Base-by-base conservation (phyloP, 148 eudicot species). In the Vaccinium myrtillus region DNA sequence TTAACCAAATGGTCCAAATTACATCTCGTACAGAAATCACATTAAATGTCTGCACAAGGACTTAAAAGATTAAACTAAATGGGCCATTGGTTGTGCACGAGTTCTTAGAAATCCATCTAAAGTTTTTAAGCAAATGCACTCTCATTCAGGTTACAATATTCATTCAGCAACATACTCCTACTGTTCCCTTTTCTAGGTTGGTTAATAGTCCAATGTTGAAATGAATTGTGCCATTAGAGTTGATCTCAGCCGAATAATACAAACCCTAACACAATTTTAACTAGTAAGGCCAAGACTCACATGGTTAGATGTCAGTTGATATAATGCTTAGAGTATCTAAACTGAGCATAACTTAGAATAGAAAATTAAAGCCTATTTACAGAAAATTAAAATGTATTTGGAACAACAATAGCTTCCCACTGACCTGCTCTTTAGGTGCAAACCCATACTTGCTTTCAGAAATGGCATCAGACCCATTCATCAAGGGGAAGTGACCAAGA, bases 391-490 rank as follows among this genome's bases (percentile, higher is more conserved):
- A 65, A 55, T 49, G 53, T 5, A 32, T 50, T 77, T 82, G 79
- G 36, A 69, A 71, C 56, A 5, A 50, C 8, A 71, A 15, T 58
- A 63, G 43, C 13, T 75, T 75, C 76, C n/a, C 8, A 27, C 84
- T 65, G 23, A 90, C 92, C 89, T 87, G 87, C 75, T 82, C 79
- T 77, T 71, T 63, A 77, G 84, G 86, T 23, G 56, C 81, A 65
- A 84, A 55, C 69, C 67, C 80, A 48, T 81, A 82, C 70, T 83
- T 85, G 74, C 84, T 75, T 16, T 79, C 74, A 79, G 92, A 83
- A 81, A 75, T 55, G 18, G 76, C 82, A 73, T 80, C 81, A 58
- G 91, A 84, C 81, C 81, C 91, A 78, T 84, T 76, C 65, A 58
- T 23, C 81, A 79, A 86, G 83, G 90, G 84, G 12, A 88, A 36